Base-by-base conservation (phyloP, 805 yeast genomes). In the Wickerhamiella brachini region DNA sequence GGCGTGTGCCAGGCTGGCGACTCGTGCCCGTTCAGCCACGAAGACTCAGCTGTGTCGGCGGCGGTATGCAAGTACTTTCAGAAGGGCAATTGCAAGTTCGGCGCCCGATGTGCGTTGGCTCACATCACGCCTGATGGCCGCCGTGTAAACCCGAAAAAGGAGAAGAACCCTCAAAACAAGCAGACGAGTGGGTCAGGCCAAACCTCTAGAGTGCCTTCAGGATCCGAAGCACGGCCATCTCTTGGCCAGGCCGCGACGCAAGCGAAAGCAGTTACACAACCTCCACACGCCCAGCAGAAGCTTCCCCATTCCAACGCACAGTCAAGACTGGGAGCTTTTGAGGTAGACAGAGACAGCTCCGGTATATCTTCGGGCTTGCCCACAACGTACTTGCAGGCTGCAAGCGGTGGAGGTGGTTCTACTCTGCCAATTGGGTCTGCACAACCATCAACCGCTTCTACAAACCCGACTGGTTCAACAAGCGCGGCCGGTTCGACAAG, bases 31-130 rank as follows among this genome's bases (percentile, higher is more conserved):
- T 90, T 90, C 64, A 81, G 93, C 34, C 98, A 90, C 65, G 71
- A 76, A 5, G 64, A 73, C n/a, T 60, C 57, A 39, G 24, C 56
- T 1, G 68, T 65, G 9, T 73, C 73, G 48, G 68, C 68, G 50
- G 70, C 71, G 2, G 86, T 89, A 6, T 90, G 98, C 73, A 89
- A 88, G 71, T 90, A 89, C 67, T 90, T 86, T 66, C 93, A 84
- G 61, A 85, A 85, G 62, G 97, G 97, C n/a, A 87, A 88, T 63
- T 90, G 98, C 68, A 88, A 88, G 68, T 90, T 90, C 66, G 98
- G 98, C 3, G 71, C 78, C 49, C 89, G 88, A 62, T 90, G 98
- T 71, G 97, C 96, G 1, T 76, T 90, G 61, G 95, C 95, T 6
- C 98, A 90, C 68, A 75, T 85, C 52, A 68, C 85, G 42, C 94